phyloP scores from a whole-genome alignment of 106 monocot species.

The Amphibolis antarctica region DNA sequence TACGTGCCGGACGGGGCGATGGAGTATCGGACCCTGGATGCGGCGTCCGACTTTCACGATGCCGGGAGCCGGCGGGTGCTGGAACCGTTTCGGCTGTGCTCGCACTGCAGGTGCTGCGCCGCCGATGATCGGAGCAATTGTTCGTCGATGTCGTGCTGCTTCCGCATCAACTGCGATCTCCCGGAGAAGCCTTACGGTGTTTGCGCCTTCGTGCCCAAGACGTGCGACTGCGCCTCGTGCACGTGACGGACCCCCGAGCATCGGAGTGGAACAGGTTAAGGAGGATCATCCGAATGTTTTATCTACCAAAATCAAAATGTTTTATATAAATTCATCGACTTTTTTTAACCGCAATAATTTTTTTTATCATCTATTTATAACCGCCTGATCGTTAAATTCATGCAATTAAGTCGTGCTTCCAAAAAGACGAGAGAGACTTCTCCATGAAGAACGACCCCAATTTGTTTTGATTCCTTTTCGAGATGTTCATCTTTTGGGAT shows the following conservation, averaged over 20 bases:
- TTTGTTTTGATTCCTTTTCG: too few relatives aligned
- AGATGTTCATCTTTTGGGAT: too few relatives aligned
- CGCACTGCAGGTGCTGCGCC: constrained; percentile 47
- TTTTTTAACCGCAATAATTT: too few relatives aligned
- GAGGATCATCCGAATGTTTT: too few relatives aligned
- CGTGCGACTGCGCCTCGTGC: constrained; percentile 50
- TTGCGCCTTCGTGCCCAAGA: constrained; percentile 57
- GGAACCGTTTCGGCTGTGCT: constrained; percentile 61
- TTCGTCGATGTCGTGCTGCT: constrained; percentile 57
- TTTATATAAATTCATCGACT: too few relatives aligned
- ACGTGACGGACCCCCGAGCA: constrained; percentile 9
- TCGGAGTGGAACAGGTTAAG: too few relatives aligned
- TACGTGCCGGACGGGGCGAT: constrained; percentile 1
- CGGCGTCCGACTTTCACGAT: neutral
- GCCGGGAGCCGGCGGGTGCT: neutral
- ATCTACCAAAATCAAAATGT: too few relatives aligned
- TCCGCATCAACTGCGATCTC: constrained; percentile 61
- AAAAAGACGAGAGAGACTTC: too few relatives aligned
- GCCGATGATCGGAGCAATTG: constrained; percentile 35
- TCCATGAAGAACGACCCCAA: too few relatives aligned
- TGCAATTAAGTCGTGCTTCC: too few relatives aligned
- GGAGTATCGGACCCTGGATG: constrained; percentile 4
- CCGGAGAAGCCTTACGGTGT: constrained; percentile 70
- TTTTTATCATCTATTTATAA: too few relatives aligned
- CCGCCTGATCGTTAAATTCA: too few relatives aligned